Conservation (phyloP, 2,329 filamentous ascomycete genomes). For the Magnaporthiopsis poae region DNA sequence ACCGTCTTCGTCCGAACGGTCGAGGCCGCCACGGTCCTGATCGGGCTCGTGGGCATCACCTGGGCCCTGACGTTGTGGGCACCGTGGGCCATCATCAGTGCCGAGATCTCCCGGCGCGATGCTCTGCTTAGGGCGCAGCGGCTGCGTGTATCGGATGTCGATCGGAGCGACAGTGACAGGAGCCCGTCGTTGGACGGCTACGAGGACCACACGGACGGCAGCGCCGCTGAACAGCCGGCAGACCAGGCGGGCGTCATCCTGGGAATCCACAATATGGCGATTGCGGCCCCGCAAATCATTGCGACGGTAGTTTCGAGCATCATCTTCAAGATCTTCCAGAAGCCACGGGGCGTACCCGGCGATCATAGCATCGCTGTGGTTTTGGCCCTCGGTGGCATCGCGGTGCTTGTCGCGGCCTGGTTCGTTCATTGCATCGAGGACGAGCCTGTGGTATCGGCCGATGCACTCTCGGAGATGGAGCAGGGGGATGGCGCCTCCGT, state of each 20-base stretch:
- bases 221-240: constrained; percentile 39
- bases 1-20: constrained; percentile 70
- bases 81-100: constrained; percentile 87
- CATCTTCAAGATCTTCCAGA: constrained; percentile 79
- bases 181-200: constrained; percentile 17
- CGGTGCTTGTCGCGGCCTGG: constrained; percentile 66
- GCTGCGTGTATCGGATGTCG: constrained; percentile 1
- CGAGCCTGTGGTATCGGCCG: constrained; percentile 30
- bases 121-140: constrained; percentile 37
- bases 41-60: constrained; percentile 74
- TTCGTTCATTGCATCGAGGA: constrained; percentile 61
- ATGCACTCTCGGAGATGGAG: constrained; percentile 32
- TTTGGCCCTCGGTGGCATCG: constrained; percentile 70
- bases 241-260: constrained; percentile 84
- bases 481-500: constrained; percentile 20
- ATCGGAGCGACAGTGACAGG: constrained; percentile 17
- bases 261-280: constrained; percentile 90
- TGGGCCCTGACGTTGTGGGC: constrained; percentile 94
- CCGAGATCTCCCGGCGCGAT: constrained; percentile 78
- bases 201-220: constrained; percentile 19
- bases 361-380: constrained; percentile 84
- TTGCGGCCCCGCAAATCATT: constrained; percentile 83
- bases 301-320: constrained; percentile 75
- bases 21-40: constrained; percentile 61
- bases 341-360: constrained; percentile 71